phyloP scores from a whole-genome alignment of 1,284 basidiomycete species.

The Leccinum glutinopallens region DNA sequence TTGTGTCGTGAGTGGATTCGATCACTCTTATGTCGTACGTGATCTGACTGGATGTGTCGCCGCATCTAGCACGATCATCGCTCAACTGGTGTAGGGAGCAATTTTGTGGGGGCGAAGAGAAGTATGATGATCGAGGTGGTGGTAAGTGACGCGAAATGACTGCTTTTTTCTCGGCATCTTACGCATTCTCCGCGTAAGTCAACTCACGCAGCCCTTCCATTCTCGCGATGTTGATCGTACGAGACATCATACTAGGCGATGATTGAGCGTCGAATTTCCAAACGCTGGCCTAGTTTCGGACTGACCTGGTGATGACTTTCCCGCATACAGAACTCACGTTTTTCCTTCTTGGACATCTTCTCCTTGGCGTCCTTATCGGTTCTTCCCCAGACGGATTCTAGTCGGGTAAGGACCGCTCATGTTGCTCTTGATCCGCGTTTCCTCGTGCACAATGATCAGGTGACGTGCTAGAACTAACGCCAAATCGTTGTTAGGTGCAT shows the following conservation, averaged over 20 bases:
- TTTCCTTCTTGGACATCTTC: constrained; percentile 82
- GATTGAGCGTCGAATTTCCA: constrained; percentile 28
- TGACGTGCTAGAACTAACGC: constrained; percentile 3
- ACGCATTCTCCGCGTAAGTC: not conserved
- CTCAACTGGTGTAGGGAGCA: constrained; percentile 91
- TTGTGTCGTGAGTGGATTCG: constrained; percentile 64
- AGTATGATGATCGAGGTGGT: constrained; percentile 99
- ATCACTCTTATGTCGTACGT: not conserved
- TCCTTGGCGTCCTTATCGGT: constrained; percentile 85
- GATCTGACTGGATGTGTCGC: not conserved
- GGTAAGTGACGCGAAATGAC: constrained; percentile 46
- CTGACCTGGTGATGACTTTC: constrained; percentile 14
- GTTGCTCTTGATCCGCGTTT: constrained; percentile 3
- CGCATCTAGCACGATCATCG: constrained; percentile 49
- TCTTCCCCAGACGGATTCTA: constrained; percentile 67
- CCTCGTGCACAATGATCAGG: constrained; percentile 3
- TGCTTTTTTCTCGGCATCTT: not conserved
- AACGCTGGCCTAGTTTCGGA: not conserved
- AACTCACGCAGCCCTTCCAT: constrained; percentile 78
- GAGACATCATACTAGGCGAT: constrained; percentile 48
- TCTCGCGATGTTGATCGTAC: constrained; percentile 77
- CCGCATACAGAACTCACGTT: constrained; percentile 69
- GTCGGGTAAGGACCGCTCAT: not conserved
- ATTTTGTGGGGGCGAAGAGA: constrained; percentile 84
- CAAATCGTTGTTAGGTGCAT: constrained; percentile 65